These are phyloP conservation scores for Chloromonas sp. DNA, from an alignment of 163 green algal species.

Conservation along the genomic window DNA sequence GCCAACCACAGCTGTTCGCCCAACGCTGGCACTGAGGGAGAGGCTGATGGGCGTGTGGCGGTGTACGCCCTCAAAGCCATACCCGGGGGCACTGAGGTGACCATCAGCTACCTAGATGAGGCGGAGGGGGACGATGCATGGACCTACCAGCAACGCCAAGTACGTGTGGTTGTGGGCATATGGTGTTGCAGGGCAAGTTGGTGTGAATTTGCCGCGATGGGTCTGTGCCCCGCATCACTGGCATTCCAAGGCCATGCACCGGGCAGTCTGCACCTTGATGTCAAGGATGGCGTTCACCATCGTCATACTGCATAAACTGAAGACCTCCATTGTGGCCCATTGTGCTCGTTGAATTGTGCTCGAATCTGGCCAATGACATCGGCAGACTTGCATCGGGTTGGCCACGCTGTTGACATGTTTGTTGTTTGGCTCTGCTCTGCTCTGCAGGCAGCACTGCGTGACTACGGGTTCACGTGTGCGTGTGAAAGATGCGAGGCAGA, in stretches of 20 bases:
- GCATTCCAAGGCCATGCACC: neutral
- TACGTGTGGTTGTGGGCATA: neutral
- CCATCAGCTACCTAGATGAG: slow-evolving; percentile 80
- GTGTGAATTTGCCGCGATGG: no score
- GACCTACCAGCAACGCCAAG: neutral
- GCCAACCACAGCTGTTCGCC: slow-evolving; percentile 84
- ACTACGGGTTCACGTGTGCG: neutral
- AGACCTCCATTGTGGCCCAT: neutral
- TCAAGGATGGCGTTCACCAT: neutral
- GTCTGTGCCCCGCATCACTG: no score
- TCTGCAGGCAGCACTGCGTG: neutral
- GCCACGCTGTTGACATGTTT: neutral
- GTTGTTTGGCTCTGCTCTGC: neutral
- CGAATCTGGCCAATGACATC: neutral
- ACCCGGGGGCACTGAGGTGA: slow-evolving; percentile 65
- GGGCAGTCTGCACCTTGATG: no score
- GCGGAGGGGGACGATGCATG: slow-evolving; percentile 6
- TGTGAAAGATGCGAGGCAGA: neutral
- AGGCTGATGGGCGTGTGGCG: slow-evolving; percentile 24
- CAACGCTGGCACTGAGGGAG: slow-evolving; percentile 50
- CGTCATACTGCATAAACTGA: neutral
- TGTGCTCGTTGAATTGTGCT: neutral
- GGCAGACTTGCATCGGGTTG: neutral
- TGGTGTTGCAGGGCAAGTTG: neutral
- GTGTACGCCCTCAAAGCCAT: slow-evolving; percentile 58